Evolutionary conservation across 2,329 filamentous ascomycete genomes (phyloP).

Genomic region (Chaetomium olivaceum): DNA sequence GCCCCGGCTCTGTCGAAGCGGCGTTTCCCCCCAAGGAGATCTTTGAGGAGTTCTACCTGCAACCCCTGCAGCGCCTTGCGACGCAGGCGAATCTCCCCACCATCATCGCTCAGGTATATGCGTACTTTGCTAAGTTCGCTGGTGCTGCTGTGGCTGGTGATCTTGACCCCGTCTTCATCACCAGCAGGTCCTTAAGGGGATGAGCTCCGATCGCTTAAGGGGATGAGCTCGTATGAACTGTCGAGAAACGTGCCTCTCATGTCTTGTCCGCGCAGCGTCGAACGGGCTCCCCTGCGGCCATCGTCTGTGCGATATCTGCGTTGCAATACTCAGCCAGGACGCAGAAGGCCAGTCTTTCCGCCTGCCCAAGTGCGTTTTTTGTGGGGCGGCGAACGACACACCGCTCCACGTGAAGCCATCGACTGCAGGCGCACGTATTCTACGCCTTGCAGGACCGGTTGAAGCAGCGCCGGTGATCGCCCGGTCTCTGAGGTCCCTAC

Average conservation of each 20-base stretch:
- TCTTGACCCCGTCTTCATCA: conserved; percentile 3
- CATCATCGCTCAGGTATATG: background rate
- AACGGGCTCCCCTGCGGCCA: conserved; percentile 1
- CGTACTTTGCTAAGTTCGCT: background rate
- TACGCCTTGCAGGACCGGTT: conserved; percentile 6
- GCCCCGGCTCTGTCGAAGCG: background rate
- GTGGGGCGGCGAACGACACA: conserved; percentile 3
- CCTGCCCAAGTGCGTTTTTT: conserved; percentile 5
- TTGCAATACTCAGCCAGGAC: background rate
- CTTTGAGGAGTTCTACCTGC: conserved; percentile 2
- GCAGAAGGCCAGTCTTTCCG: background rate
- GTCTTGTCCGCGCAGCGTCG: conserved; percentile 2
- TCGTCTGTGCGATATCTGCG: background rate
- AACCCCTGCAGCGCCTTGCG: background rate
- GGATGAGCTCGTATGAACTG: background rate
- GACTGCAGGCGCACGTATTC: background rate
- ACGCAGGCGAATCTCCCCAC: background rate
- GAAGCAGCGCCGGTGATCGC: conserved; percentile 1
- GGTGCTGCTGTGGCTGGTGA: background rate
- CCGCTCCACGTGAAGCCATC: conserved; percentile 10
- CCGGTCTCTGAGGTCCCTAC: background rate
- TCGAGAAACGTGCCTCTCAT: background rate
- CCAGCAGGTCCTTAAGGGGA: background rate
- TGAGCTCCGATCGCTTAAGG: too few relatives aligned
- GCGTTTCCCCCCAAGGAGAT: conserved; percentile 1